phyloP scores from a whole-genome alignment of 129 eudicot genomes.

The Sambucus nigra region DNA sequence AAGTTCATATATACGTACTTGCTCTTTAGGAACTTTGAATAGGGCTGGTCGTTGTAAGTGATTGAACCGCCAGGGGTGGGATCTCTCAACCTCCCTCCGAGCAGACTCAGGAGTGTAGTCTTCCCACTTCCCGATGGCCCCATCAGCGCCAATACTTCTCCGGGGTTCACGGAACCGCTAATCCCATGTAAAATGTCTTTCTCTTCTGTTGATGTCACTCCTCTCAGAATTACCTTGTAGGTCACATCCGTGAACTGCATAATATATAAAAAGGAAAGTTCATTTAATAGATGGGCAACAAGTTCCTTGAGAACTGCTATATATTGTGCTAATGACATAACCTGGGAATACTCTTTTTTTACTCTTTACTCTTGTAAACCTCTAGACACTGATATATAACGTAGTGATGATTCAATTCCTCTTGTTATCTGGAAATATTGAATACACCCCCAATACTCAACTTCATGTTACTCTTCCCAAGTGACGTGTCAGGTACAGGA shows the following conservation, averaged over 20 bases:
- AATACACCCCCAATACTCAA: no score
- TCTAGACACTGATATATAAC: not conserved
- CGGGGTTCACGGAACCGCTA: conserved; percentile 74
- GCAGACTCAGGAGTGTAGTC: conserved; percentile 65
- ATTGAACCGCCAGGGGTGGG: conserved; percentile 49
- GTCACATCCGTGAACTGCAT: conserved; percentile 86
- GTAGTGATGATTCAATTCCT: not conserved
- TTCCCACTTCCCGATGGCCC: conserved; percentile 99
- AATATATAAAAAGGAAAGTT: not conserved
- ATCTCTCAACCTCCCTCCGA: conserved; percentile 65
- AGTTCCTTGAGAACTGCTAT: not conserved
- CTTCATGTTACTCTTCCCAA: no score
- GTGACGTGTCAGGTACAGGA: no score
- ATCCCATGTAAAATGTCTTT: conserved; percentile 71
- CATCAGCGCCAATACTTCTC: conserved; percentile 91
- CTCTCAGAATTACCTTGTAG: conserved; percentile 60
- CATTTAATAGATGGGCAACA: not conserved
- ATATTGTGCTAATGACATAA: not conserved
- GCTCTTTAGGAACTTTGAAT: conserved; percentile 76
- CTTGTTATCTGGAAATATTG: no score
- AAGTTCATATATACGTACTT: no score
- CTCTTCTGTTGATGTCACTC: conserved; percentile 57
- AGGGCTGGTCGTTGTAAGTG: conserved; percentile 78
- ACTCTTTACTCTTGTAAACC: not conserved
- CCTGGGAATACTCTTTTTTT: not conserved